These are phyloP conservation scores for Torulaspora franciscae DNA, from an alignment of 805 yeast species.

Conservation along the genomic window DNA sequence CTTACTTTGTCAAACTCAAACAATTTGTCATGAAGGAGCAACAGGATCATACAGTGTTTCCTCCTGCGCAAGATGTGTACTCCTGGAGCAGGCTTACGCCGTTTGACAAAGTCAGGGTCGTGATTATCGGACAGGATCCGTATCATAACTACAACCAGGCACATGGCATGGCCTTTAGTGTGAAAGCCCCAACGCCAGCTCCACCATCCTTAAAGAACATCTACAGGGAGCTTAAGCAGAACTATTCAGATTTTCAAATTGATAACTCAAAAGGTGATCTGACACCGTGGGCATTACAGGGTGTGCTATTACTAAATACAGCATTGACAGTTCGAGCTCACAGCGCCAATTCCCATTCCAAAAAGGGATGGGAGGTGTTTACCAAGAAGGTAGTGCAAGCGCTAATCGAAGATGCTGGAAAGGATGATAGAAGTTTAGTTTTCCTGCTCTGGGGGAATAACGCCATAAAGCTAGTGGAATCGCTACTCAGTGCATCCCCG, in stretches of 20 bases:
- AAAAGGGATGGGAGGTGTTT: conserved; percentile 87
- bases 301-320: conserved; percentile 83
- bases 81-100: conserved; percentile 92
- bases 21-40: conserved; percentile 50
- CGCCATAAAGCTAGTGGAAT: conserved; percentile 57
- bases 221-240: conserved; percentile 68
- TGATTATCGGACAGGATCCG: conserved; percentile 93
- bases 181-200: conserved; percentile 73
- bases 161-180: conserved; percentile 93
- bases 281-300: conserved; percentile 79
- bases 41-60: conserved; percentile 56
- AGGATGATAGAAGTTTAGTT: conserved; percentile 51
- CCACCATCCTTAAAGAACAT: conserved; percentile 89
- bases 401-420: conserved; percentile 47
- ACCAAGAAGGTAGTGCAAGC: conserved; percentile 64
- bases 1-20: conserved; percentile 75
- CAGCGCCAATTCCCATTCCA: conserved; percentile 87
- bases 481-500: conserved; percentile 24
- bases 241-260: conserved; percentile 63
- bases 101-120: conserved; percentile 62
- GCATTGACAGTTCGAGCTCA: conserved; percentile 90
- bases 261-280: conserved; percentile 53
- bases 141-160: conserved; percentile 92
- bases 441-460: conserved; percentile 81
- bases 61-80: conserved; percentile 71